These are phyloP conservation scores for Ciborinia camelliae DNA, from an alignment of 2,329 filamentous ascomycete species.

Conservation along the genomic window DNA sequence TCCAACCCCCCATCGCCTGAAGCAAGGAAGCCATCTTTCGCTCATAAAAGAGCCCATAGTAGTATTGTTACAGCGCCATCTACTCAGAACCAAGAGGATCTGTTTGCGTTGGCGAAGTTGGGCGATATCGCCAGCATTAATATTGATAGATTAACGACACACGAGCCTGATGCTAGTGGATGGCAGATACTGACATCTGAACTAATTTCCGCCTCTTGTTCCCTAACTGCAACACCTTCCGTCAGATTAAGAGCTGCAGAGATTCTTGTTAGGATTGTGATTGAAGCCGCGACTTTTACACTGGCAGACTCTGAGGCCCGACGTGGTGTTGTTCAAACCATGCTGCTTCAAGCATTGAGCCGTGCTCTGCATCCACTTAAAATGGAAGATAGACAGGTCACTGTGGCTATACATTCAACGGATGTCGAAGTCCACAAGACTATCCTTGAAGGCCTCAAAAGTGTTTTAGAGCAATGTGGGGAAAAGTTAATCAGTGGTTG, in stretches of 20 bases:
- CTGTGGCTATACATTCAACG: slow-evolving; percentile 57
- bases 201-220: slow-evolving; percentile 50
- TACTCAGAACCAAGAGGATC: slow-evolving; percentile 57
- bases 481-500: slow-evolving; percentile 81
- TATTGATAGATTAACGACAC: slow-evolving; percentile 67
- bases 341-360: slow-evolving; percentile 64
- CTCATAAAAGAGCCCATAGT: slow-evolving; percentile 43
- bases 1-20: slow-evolving; percentile 29
- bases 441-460: slow-evolving; percentile 75
- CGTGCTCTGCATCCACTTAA: slow-evolving; percentile 59
- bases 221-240: slow-evolving; percentile 46
- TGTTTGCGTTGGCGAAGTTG: slow-evolving; percentile 69
- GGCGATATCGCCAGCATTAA: slow-evolving; percentile 72
- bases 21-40: slow-evolving; percentile 29
- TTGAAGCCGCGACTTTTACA: slow-evolving; percentile 57
- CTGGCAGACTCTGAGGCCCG: slow-evolving; percentile 49
- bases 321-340: slow-evolving; percentile 64
- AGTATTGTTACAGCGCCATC: slow-evolving; percentile 47
- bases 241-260: slow-evolving; percentile 61
- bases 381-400: slow-evolving; percentile 48
- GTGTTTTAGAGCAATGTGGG: slow-evolving; percentile 81
- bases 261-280: slow-evolving; percentile 55
- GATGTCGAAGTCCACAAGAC: slow-evolving; percentile 79
- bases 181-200: slow-evolving; percentile 67
- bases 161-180: slow-evolving; percentile 64